Evolutionary conservation across 1,284 basidiomycete species (phyloP).

Genomic region (Meira nashicola): DNA sequence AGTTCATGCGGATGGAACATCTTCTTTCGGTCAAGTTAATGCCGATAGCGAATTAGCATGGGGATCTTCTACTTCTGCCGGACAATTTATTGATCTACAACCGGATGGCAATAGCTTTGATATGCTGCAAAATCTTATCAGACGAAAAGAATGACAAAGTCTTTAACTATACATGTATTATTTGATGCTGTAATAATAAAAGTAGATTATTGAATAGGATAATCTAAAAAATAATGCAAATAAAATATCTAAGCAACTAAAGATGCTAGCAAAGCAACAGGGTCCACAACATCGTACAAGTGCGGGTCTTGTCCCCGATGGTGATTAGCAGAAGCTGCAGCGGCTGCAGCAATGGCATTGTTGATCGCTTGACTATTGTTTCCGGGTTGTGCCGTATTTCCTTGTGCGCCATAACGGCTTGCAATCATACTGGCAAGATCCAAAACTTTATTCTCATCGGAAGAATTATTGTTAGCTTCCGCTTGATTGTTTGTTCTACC

Average conservation of each 20-base stretch:
- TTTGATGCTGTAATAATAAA: background rate
- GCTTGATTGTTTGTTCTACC: background rate
- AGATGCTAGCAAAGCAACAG: constrained; percentile 36
- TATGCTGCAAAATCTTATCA: constrained; percentile 83
- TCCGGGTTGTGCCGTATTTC: constrained; percentile 21
- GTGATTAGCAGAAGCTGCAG: constrained; percentile 3
- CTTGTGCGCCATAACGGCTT: constrained; percentile 14
- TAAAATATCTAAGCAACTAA: constrained; percentile 24
- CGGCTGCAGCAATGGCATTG: constrained; percentile 16
- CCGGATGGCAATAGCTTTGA: constrained; percentile 89
- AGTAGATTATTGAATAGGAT: background rate
- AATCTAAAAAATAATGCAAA: background rate
- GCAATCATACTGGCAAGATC: constrained; percentile 12
- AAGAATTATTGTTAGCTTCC: background rate
- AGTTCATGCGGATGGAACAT: constrained; percentile 17
- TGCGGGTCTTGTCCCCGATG: constrained; percentile 39
- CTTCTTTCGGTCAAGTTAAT: constrained; percentile 6
- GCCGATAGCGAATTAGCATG: constrained; percentile 29
- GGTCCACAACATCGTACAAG: constrained; percentile 48
- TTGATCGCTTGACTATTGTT: constrained; percentile 23
- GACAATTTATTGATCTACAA: constrained; percentile 61
- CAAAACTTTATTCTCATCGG: constrained; percentile 14
- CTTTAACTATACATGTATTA: background rate
- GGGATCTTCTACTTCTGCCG: constrained; percentile 13
- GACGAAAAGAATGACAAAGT: constrained; percentile 57